These are phyloP conservation scores for Aureobasidium sp. DNA, from an alignment of 2,329 filamentous ascomycete species.

Conservation along the genomic window DNA sequence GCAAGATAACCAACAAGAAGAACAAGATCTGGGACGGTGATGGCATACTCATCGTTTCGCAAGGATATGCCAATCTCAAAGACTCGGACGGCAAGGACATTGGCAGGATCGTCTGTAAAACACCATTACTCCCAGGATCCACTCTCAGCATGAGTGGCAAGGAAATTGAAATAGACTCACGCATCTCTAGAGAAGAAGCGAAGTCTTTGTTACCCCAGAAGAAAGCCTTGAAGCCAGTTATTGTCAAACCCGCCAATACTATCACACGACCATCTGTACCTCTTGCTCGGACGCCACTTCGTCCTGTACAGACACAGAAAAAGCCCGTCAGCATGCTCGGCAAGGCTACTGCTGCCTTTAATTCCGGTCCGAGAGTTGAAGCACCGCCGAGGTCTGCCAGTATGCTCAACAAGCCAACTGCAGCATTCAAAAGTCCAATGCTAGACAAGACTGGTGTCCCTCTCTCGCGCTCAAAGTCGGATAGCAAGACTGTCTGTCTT, in stretches of 20 bases:
- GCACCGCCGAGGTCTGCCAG: background rate
- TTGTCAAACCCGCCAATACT: background rate
- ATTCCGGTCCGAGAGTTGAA: conserved; percentile 26
- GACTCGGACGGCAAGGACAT: conserved; percentile 58
- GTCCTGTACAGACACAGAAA: conserved; percentile 3
- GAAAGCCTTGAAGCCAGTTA: background rate
- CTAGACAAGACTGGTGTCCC: conserved; percentile 44
- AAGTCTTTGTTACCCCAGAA: conserved; percentile 30
- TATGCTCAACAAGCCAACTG: conserved; percentile 32
- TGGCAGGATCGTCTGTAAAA: conserved; percentile 50
- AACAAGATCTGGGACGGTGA: conserved; percentile 74
- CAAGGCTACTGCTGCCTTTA: background rate
- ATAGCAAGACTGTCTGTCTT: conserved; percentile 40
- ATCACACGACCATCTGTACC: conserved; percentile 5
- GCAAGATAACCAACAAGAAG: conserved; percentile 64
- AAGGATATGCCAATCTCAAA: conserved; percentile 53
- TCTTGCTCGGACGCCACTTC: conserved; percentile 7
- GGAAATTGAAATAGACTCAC: conserved; percentile 60
- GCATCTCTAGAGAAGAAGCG: conserved; percentile 55
- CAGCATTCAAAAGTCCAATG: conserved; percentile 55
- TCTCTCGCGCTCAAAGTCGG: conserved; percentile 32
- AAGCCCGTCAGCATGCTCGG: conserved; percentile 13
- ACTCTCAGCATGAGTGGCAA: conserved; percentile 58
- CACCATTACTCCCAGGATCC: conserved; percentile 53
- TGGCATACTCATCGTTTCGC: conserved; percentile 53